phyloP scores from a whole-genome alignment of 164 flowering plant genomes.

The Magnolia kwangsiensis region DNA sequence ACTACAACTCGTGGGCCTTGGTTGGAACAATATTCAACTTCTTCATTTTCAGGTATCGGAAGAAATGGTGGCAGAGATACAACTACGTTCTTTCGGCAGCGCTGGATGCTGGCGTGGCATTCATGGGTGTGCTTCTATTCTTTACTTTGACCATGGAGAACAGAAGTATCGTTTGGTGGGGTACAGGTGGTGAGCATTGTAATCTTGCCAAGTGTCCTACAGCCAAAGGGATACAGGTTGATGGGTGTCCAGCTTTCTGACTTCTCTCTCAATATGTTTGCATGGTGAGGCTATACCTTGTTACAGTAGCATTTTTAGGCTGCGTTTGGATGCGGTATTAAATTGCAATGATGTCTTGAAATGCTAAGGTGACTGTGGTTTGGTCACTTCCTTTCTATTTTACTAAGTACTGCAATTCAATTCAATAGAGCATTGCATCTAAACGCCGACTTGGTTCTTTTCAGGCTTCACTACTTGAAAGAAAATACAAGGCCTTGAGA shows the following conservation, averaged over 20 bases:
- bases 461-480: not conserved
- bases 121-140: conserved; percentile 76
- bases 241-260: conserved; percentile 54
- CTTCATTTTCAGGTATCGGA: conserved; percentile 69
- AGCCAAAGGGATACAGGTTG: conserved; percentile 59
- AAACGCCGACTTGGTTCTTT: not conserved
- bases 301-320: not conserved
- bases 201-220: conserved; percentile 73
- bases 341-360: no score
- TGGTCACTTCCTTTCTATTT: no score
- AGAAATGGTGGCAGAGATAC: conserved; percentile 90
- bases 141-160: conserved; percentile 55
- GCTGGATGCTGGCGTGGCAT: conserved; percentile 86
- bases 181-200: conserved; percentile 73
- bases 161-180: conserved; percentile 69
- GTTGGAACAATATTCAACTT: conserved; percentile 85
- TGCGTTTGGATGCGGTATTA: not conserved
- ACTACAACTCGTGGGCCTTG: conserved; percentile 75
- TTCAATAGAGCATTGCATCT: not conserved
- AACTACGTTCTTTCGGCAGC: conserved; percentile 90
- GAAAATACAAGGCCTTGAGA: not conserved
- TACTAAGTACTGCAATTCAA: no score
- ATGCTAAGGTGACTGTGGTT: no score
- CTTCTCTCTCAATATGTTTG: not conserved
- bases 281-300: not conserved